phyloP scores from a whole-genome alignment of 306 rosid genomes.

The Crotalaria pallida region DNA sequence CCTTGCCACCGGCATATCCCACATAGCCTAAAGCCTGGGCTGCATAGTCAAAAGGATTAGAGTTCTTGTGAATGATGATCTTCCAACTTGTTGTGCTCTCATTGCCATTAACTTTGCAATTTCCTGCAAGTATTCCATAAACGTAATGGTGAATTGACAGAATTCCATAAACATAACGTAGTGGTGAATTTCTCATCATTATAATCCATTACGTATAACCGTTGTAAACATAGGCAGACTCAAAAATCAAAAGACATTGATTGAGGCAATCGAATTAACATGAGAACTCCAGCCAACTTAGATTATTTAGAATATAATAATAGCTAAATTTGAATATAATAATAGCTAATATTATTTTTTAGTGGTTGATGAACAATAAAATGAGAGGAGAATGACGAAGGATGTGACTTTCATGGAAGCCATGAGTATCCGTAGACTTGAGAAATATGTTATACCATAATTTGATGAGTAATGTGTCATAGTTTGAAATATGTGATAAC shows the following conservation, averaged over 20 bases:
- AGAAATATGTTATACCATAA: no score
- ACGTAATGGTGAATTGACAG: no score
- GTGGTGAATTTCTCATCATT: background rate
- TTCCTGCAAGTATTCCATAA: slow-evolving; percentile 40
- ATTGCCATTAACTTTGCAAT: slow-evolving; percentile 55
- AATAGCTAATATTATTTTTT: no score
- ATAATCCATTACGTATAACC: background rate
- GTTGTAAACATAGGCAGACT: background rate
- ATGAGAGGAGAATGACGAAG: no score
- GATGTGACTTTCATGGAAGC: no score
- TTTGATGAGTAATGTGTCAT: no score
- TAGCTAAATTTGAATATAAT: no score
- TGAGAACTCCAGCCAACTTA: slow-evolving; percentile 45
- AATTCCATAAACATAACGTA: background rate
- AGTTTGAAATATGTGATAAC: no score
- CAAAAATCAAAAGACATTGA: background rate
- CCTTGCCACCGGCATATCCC: slow-evolving; percentile 64
- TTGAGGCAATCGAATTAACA: slow-evolving; percentile 41
- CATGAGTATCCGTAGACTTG: no score
- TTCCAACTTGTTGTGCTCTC: slow-evolving; percentile 68
- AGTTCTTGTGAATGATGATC: slow-evolving; percentile 40
- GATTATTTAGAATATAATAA: no score
- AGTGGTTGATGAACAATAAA: no score
- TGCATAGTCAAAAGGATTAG: slow-evolving; percentile 76
- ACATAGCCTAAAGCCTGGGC: slow-evolving; percentile 60